Conservation (phyloP, 1,284 basidiomycete genomes). For the Cutaneotrichosporon sp. region DNA sequence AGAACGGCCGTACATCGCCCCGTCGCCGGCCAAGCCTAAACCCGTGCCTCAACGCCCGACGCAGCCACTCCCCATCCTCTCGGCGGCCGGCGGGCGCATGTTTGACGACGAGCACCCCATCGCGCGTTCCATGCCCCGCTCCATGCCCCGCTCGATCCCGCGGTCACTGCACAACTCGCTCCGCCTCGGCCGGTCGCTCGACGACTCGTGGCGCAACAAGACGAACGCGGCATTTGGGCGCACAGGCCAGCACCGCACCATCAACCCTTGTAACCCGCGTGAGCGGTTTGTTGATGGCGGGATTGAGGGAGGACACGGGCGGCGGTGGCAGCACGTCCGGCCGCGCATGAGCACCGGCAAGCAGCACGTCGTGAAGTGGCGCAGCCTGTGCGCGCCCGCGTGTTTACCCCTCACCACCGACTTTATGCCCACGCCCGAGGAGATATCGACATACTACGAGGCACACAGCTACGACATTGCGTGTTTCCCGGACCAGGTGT, state of each 20-base stretch:
- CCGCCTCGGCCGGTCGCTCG: slow-evolving; percentile 29
- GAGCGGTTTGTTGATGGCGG: slow-evolving; percentile 8
- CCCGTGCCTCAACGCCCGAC: slow-evolving; percentile 17
- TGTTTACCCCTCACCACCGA: slow-evolving; percentile 94
- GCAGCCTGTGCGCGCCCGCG: slow-evolving; percentile 74
- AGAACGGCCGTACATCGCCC: slow-evolving; percentile 28
- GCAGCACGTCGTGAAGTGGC: slow-evolving; percentile 92
- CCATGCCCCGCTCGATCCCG: slow-evolving; percentile 18
- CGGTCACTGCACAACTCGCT: slow-evolving; percentile 23
- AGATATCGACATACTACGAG: slow-evolving; percentile 76
- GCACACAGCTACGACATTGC: slow-evolving; percentile 62
- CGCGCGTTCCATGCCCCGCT: slow-evolving; percentile 20
- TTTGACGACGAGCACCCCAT: slow-evolving; percentile 29
- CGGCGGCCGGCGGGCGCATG: slow-evolving; percentile 18
- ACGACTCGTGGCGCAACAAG: slow-evolving; percentile 44
- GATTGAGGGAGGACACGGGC: slow-evolving; percentile 60
- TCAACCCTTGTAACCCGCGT: slow-evolving; percentile 52
- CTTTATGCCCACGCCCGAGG: slow-evolving; percentile 73
- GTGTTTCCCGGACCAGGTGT: slow-evolving; percentile 51
- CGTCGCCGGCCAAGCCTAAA: slow-evolving; percentile 20
- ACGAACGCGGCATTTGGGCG: slow-evolving; percentile 36
- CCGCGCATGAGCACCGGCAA: slow-evolving; percentile 64
- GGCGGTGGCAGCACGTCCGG: slow-evolving; percentile 86
- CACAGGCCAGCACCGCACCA: slow-evolving; percentile 41
- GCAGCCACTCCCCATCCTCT: slow-evolving; percentile 43